Conservation (phyloP, 148 eudicot species). For the Amaranthus cruentus region DNA sequence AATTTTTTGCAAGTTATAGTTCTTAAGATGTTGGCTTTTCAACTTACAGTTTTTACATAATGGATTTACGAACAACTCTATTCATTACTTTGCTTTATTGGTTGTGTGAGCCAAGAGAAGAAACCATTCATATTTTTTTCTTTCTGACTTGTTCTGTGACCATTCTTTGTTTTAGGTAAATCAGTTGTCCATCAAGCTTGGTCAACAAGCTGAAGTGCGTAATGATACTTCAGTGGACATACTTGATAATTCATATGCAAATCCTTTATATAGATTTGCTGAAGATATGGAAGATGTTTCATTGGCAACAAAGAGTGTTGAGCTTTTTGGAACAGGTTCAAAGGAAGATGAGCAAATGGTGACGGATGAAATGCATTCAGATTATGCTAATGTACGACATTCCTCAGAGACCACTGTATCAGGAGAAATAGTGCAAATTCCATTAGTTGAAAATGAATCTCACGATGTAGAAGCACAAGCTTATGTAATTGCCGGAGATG, state of each 20-base stretch:
- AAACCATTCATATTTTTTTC: not conserved
- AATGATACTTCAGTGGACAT: conserved; percentile 22
- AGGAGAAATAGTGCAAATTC: conserved; percentile 77
- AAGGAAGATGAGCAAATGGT: conserved; percentile 21
- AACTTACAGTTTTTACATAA: not conserved
- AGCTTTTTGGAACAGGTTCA: conserved; percentile 28
- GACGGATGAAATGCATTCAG: conserved; percentile 22
- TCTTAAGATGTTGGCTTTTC: not conserved
- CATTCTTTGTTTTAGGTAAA: conserved; percentile 43
- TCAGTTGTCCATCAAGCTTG: conserved; percentile 56
- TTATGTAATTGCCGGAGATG: conserved; percentile 19
- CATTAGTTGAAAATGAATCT: conserved; percentile 53
- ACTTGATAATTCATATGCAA: conserved; percentile 25
- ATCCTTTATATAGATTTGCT: conserved; percentile 27
- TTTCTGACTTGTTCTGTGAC: not conserved
- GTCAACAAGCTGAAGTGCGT: conserved; percentile 24
- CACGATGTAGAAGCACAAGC: conserved; percentile 27
- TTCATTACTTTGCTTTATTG: not conserved
- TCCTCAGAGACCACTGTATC: conserved; percentile 39
- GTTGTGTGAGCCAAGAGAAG: not conserved
- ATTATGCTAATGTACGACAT: conserved; percentile 21
- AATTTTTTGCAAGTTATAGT: not conserved
- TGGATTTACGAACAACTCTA: not conserved
- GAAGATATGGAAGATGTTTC: conserved; percentile 29
- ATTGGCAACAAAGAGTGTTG: conserved; percentile 22